A percentile compares a stretch with the other conserved stretches of the same genome.
These are phyloP conservation scores for Chamaecrista fasciculata DNA, from an alignment of 306 rosid genomes.

Conservation along the genomic window DNA sequence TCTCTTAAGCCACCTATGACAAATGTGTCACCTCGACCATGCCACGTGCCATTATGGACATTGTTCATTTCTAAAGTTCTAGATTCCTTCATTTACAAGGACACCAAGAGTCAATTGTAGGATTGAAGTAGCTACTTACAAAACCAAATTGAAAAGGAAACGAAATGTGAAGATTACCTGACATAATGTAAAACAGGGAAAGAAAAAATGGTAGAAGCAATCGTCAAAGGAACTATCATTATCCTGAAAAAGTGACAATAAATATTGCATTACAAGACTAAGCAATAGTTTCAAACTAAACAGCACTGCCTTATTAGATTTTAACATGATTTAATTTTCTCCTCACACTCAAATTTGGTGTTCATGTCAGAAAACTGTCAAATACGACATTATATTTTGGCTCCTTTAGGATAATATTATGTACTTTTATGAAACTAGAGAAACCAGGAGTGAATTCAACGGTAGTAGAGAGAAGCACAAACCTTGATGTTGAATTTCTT, in stretches of 20 bases:
- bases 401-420: too few relatives aligned
- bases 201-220: conserved; percentile 36
- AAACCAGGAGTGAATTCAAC: too few relatives aligned
- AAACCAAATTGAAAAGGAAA: not conserved
- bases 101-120: too few relatives aligned
- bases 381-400: too few relatives aligned
- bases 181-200: conserved; percentile 43
- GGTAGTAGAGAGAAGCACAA: conserved; percentile 1
- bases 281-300: too few relatives aligned
- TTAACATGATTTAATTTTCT: too few relatives aligned
- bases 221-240: conserved; percentile 42
- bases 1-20: conserved; percentile 58
- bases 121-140: too few relatives aligned
- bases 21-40: conserved; percentile 80
- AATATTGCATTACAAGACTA: not conserved
- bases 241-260: conserved; percentile 28
- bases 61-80: conserved; percentile 91
- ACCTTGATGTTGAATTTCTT: conserved; percentile 86
- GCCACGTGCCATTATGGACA: conserved; percentile 91
- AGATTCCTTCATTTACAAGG: conserved; percentile 46
- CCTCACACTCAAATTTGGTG: too few relatives aligned
- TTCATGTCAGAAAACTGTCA: too few relatives aligned
- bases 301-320: too few relatives aligned
- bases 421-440: too few relatives aligned
- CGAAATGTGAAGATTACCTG: conserved; percentile 29